Percentiles rank a stretch among this genome's conserved stretches.
Conservation (phyloP, 148 eudicot genomes). For the Euryodendron excelsum region DNA sequence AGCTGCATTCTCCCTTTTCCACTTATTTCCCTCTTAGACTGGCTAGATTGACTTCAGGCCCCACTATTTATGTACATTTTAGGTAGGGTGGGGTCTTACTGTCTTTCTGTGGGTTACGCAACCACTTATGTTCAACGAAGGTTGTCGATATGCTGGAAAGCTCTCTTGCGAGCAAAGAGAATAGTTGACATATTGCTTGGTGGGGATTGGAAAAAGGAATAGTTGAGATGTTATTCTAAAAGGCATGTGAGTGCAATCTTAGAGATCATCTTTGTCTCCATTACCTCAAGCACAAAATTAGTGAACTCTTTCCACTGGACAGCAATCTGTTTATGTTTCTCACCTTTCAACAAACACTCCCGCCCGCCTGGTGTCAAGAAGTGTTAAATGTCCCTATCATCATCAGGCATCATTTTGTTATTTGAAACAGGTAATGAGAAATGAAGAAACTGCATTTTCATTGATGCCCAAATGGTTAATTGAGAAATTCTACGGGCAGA, state of each 20-base stretch:
- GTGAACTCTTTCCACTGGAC: neutral
- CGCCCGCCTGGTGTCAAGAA: no score
- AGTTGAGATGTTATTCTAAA: no score
- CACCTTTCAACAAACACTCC: neutral
- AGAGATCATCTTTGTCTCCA: neutral
- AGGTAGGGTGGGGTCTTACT: neutral
- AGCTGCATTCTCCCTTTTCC: neutral
- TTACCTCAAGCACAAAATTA: neutral
- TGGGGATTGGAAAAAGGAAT: no score
- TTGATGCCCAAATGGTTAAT: neutral
- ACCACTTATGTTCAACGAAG: neutral
- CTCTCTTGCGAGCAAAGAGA: no score
- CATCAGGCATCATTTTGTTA: neutral
- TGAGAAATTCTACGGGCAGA: neutral
- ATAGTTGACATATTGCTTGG: no score
- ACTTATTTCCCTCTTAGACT: slow-evolving; percentile 11
- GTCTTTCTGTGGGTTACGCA: neutral
- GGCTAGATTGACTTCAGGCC: neutral
- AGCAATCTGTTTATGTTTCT: neutral
- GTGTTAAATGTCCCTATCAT: no score
- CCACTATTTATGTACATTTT: neutral
- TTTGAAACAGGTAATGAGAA: neutral
- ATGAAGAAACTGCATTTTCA: neutral
- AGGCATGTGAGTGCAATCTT: no score
- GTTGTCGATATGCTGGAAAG: neutral